These are phyloP conservation scores for Metschnikowia picachoensis DNA, from an alignment of 805 yeast species.

Conservation along the genomic window DNA sequence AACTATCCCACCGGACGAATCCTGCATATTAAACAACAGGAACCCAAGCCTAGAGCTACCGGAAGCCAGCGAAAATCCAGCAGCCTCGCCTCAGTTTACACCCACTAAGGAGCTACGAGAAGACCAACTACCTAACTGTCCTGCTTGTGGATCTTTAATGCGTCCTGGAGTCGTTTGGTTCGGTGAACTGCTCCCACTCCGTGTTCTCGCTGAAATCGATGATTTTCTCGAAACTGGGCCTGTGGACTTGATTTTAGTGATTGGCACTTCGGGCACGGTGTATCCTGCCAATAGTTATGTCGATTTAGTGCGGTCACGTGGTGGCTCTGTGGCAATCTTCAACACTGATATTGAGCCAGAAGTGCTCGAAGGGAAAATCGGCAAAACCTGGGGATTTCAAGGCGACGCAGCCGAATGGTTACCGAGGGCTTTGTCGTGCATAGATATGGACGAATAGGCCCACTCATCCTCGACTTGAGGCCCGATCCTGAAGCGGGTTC, in stretches of 20 bases:
- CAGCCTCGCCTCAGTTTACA: slow-evolving; percentile 41
- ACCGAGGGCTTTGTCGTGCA: slow-evolving; percentile 54
- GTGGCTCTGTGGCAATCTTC: slow-evolving; percentile 82
- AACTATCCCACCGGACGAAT: no score
- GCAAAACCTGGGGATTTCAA: slow-evolving; percentile 60
- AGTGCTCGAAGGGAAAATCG: slow-evolving; percentile 38
- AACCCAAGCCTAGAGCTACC: background rate
- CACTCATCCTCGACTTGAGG: no score
- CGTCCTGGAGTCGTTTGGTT: slow-evolving; percentile 95
- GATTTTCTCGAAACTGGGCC: slow-evolving; percentile 52
- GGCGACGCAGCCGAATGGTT: slow-evolving; percentile 78
- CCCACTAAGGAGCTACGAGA: slow-evolving; percentile 48
- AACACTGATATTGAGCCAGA: slow-evolving; percentile 61
- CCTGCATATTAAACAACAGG: no score
- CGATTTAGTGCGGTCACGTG: slow-evolving; percentile 64
- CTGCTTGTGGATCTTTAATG: slow-evolving; percentile 58
- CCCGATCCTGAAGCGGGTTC: no score
- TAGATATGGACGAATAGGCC: background rate
- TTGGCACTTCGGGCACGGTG: slow-evolving; percentile 81
- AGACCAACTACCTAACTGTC: slow-evolving; percentile 68
- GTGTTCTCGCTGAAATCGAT: slow-evolving; percentile 63
- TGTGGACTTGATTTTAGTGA: slow-evolving; percentile 73
- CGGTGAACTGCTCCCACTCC: slow-evolving; percentile 80
- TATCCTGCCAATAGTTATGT: slow-evolving; percentile 95
- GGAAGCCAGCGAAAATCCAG: background rate